These are phyloP conservation scores for Xerocomus amazonicus DNA, from an alignment of 1,284 basidiomycete genomes.

Conservation along the genomic window DNA sequence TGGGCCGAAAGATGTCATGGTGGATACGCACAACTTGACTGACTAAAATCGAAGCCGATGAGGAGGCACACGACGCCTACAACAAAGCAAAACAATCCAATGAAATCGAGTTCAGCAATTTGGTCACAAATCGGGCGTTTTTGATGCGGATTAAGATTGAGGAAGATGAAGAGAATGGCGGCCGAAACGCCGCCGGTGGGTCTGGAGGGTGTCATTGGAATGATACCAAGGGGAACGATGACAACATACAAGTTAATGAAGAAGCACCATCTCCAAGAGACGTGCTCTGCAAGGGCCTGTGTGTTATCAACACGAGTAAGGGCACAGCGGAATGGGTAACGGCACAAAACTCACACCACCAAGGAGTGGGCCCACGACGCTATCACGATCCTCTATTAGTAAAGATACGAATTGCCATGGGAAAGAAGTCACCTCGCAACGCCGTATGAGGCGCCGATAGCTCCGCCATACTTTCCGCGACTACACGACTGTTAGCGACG, in stretches of 20 bases:
- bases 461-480: conserved; percentile 71
- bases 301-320: conserved; percentile 1
- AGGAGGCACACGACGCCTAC: conserved; percentile 72
- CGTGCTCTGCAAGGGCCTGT: conserved; percentile 63
- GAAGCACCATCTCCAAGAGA: conserved; percentile 78
- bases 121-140: conserved; percentile 57
- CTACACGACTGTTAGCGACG: conserved; percentile 33
- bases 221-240: background rate
- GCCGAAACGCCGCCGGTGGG: conserved; percentile 77
- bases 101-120: conserved; percentile 69
- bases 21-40: conserved; percentile 53
- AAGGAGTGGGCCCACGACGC: conserved; percentile 73
- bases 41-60: conserved; percentile 79
- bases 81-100: conserved; percentile 71
- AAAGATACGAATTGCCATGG: background rate
- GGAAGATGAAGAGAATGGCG: conserved; percentile 69
- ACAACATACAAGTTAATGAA: conserved; percentile 63
- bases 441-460: conserved; percentile 79
- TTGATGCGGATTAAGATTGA: conserved; percentile 77
- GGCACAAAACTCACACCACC: conserved; percentile 53
- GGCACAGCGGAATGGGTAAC: background rate
- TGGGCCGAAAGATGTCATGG: background rate
- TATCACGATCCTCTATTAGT: conserved; percentile 22
- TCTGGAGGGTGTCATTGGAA: conserved; percentile 51
- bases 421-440: conserved; percentile 50